Percentiles rank a stretch among this genome's conserved stretches.
These are phyloP conservation scores for Hypoxylon sp. DNA, from an alignment of 2,329 filamentous ascomycete genomes.

Conservation along the genomic window DNA sequence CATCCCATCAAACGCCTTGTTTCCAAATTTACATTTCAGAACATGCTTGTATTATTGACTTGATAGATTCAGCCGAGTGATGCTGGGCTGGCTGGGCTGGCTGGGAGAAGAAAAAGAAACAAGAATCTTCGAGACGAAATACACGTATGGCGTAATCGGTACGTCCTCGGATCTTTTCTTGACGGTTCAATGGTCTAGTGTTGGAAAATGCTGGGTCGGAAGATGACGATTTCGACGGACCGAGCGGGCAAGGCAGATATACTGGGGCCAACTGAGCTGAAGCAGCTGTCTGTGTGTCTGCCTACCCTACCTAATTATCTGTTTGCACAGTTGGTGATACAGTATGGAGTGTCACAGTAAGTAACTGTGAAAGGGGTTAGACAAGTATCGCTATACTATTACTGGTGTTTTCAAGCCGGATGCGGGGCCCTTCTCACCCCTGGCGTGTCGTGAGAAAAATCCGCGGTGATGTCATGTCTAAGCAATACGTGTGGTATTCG, in stretches of 20 bases:
- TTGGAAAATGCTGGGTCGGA: conserved; percentile 13
- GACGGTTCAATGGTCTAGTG: conserved; percentile 27
- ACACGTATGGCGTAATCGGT: conserved; percentile 34
- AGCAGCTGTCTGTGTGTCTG: conserved; percentile 18
- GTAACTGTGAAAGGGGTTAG: too few relatives aligned
- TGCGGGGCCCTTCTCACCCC: conserved; percentile 29
- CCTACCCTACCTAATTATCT: too few relatives aligned
- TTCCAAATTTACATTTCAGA: conserved; percentile 1
- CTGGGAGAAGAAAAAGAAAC: conserved; percentile 1
- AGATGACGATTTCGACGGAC: conserved; percentile 33
- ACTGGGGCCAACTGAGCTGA: conserved; percentile 31
- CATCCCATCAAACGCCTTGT: conserved; percentile 9
- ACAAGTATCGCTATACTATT: background rate
- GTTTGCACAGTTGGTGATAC: conserved; percentile 26
- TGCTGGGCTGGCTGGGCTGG: background rate
- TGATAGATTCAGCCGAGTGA: conserved; percentile 4
- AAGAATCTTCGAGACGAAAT: conserved; percentile 25
- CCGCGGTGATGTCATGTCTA: conserved; percentile 31
- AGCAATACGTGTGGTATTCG: conserved; percentile 18
- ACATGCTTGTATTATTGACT: background rate
- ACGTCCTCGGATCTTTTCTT: conserved; percentile 31
- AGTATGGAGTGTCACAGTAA: conserved; percentile 24
- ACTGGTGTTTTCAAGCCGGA: conserved; percentile 25
- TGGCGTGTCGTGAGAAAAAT: conserved; percentile 17
- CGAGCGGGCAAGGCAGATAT: conserved; percentile 19